These are phyloP conservation scores for Penicillium sp. DNA, from an alignment of 2,329 filamentous ascomycete genomes.

Conservation along the genomic window DNA sequence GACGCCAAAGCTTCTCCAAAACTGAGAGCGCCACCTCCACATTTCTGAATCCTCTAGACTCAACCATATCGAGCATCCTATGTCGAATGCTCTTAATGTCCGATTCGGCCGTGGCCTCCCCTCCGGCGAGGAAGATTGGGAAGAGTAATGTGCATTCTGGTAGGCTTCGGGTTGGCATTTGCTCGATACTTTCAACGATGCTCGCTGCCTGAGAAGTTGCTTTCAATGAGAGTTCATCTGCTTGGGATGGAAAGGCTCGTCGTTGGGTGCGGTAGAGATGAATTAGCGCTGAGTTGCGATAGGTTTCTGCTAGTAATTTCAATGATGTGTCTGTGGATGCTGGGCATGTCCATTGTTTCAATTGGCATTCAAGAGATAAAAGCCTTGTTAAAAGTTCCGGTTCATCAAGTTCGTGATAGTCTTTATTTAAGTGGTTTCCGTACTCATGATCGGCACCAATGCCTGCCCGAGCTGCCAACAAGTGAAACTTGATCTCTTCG, in stretches of 20 bases:
- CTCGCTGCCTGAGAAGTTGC: not conserved
- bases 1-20: constrained; percentile 12
- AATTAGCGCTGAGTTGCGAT: constrained; percentile 11
- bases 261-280: constrained; percentile 10
- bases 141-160: constrained; percentile 7
- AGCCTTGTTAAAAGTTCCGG: not conserved
- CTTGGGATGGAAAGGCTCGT: not conserved
- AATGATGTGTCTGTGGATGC: constrained; percentile 7
- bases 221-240: not conserved
- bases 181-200: constrained; percentile 4
- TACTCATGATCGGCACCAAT: not conserved
- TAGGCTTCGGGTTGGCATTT: constrained; percentile 10
- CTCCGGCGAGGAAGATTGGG: constrained; percentile 13
- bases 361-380: not conserved
- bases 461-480: too few relatives aligned
- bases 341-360: constrained; percentile 8
- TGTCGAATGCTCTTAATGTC: constrained; percentile 9
- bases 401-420: not conserved
- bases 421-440: not conserved
- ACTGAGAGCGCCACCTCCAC: constrained; percentile 15
- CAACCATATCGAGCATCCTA: constrained; percentile 20
- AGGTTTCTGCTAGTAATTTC: constrained; percentile 11
- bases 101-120: constrained; percentile 9
- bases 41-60: constrained; percentile 18
- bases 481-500: not conserved